These are phyloP conservation scores for Corrigiola litoralis DNA, from an alignment of 179 eudicot genomes.

Conservation along the genomic window DNA sequence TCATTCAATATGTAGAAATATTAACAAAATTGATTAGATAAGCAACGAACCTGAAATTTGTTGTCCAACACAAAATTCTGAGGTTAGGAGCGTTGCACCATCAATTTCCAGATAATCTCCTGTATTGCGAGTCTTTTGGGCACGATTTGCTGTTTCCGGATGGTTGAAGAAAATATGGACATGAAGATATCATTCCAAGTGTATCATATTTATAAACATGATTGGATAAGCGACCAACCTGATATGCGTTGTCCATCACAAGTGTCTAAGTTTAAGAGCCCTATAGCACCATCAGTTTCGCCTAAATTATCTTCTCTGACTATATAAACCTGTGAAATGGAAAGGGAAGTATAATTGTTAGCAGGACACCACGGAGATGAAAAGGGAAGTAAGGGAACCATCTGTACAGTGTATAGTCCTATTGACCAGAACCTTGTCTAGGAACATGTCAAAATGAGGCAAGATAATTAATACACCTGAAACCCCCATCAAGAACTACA, in stretches of 20 bases:
- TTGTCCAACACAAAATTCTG: conserved; percentile 25
- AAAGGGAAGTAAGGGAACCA: too few relatives aligned
- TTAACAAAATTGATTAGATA: too few relatives aligned
- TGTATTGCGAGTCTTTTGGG: background rate
- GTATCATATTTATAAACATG: background rate
- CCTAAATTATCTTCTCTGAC: conserved; percentile 38
- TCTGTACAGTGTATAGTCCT: too few relatives aligned
- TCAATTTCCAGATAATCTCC: conserved; percentile 43
- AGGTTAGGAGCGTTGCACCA: conserved; percentile 45
- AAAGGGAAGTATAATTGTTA: too few relatives aligned
- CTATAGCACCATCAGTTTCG: conserved; percentile 49
- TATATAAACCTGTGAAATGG: conserved; percentile 52
- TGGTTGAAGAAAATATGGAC: background rate
- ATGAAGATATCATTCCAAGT: background rate
- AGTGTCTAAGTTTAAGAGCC: conserved; percentile 39
- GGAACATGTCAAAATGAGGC: too few relatives aligned
- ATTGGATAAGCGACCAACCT: conserved; percentile 21
- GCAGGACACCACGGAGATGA: too few relatives aligned
- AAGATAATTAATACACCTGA: background rate
- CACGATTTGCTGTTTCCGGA: background rate
- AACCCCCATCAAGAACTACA: background rate
- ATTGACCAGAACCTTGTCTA: too few relatives aligned
- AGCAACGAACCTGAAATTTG: conserved; percentile 25
- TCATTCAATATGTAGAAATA: too few relatives aligned
- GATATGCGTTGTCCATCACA: conserved; percentile 13